phyloP scores from a whole-genome alignment of 1,284 basidiomycete genomes.

The Pisolithus thermaeus region DNA sequence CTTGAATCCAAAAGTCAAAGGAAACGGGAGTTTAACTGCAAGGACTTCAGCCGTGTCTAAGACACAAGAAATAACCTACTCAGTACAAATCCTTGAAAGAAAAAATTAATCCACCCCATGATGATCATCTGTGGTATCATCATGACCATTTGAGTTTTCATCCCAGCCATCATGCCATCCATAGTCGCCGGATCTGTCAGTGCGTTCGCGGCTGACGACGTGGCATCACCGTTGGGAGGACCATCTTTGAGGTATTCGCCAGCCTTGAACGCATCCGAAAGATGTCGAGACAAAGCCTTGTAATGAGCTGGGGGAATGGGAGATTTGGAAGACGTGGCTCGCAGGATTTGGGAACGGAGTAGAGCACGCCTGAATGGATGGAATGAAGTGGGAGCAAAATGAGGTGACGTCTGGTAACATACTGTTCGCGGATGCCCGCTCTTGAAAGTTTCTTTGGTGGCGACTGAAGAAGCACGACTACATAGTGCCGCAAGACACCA shows the following conservation, averaged over 20 bases:
- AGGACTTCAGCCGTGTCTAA: slow-evolving; percentile 1
- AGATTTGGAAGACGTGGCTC: slow-evolving; percentile 73
- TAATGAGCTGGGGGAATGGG: slow-evolving; percentile 75
- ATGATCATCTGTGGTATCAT: slow-evolving; percentile 98
- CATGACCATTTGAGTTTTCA: slow-evolving; percentile 99
- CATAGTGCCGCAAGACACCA: slow-evolving; percentile 90
- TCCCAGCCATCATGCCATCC: slow-evolving; percentile 98
- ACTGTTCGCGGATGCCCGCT: slow-evolving; percentile 91
- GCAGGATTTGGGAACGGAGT: slow-evolving; percentile 76
- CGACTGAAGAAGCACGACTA: slow-evolving; percentile 82
- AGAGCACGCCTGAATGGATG: slow-evolving; percentile 66
- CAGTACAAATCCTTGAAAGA: slow-evolving; percentile 97
- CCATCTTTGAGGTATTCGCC: slow-evolving; percentile 85
- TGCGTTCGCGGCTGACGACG: slow-evolving; percentile 58
- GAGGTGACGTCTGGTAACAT: slow-evolving; percentile 25
- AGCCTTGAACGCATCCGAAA: slow-evolving; percentile 64
- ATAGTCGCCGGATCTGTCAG: slow-evolving; percentile 87
- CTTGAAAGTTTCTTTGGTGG: slow-evolving; percentile 78
- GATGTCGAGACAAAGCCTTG: slow-evolving; percentile 66
- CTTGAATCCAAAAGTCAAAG: slow-evolving; percentile 95
- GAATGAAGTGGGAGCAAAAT: slow-evolving; percentile 1
- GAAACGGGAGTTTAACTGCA: slow-evolving; percentile 96
- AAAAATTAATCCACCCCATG: slow-evolving; percentile 99
- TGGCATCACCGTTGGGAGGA: slow-evolving; percentile 59
- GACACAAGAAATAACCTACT: slow-evolving; percentile 54